Percentiles rank a stretch among this genome's conserved stretches.
These are phyloP conservation scores for Salix viminalis DNA, from an alignment of 345 rosid species.

Conservation along the genomic window DNA sequence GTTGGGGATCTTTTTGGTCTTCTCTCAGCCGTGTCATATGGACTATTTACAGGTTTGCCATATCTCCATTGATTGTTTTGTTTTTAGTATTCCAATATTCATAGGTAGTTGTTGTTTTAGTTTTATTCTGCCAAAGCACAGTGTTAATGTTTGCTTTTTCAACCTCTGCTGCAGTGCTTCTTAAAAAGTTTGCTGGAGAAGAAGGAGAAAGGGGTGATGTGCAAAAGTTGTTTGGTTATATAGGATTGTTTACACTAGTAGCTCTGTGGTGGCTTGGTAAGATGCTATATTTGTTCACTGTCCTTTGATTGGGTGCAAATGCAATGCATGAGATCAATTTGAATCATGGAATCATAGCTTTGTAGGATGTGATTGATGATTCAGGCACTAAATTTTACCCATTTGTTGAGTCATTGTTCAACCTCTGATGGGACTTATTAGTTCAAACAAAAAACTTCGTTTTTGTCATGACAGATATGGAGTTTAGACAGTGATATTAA, in stretches of 20 bases:
- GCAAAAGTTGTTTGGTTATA: constrained; percentile 95
- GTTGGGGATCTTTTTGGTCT: constrained; percentile 94
- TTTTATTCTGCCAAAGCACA: background rate
- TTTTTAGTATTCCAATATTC: background rate
- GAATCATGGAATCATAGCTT: background rate
- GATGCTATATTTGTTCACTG: constrained; percentile 8
- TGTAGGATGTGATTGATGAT: background rate
- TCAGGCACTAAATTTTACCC: background rate
- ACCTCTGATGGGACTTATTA: background rate
- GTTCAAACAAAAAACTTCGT: background rate
- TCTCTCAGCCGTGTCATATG: constrained; percentile 91
- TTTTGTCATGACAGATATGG: background rate
- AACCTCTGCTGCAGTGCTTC: constrained; percentile 67
- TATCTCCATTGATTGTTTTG: background rate
- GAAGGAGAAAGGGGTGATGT: constrained; percentile 93
- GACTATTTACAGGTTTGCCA: constrained; percentile 76
- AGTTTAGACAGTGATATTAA: background rate
- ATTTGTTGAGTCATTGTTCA: background rate
- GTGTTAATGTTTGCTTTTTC: constrained; percentile 1
- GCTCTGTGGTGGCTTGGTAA: constrained; percentile 99
- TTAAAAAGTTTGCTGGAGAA: constrained; percentile 91
- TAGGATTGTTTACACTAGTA: constrained; percentile 91
- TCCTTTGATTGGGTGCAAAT: constrained; percentile 1
- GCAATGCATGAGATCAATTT: background rate
- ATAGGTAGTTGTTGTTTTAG: background rate